Base-by-base conservation (phyloP, 2,329 filamentous ascomycete genomes). In the Beauveria scarabaeidicola region DNA sequence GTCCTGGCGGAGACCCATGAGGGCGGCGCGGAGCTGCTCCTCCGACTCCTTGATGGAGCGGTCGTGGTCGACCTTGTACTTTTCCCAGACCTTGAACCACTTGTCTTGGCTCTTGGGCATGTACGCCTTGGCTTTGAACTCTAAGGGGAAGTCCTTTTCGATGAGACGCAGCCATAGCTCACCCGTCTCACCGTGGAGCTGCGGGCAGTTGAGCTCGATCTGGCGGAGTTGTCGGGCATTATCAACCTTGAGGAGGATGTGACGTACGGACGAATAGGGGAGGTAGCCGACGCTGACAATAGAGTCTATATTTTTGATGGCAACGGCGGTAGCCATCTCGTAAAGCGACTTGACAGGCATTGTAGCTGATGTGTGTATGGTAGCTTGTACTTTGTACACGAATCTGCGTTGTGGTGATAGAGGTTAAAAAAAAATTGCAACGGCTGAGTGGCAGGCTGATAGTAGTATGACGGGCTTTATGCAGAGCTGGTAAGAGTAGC, bases 161-260 rank as follows among this genome's bases (percentile, higher is more conserved):
- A 97, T 94, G 67, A 97, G 82, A 29, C 83, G 81, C 46, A 84
- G 74, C 93, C 93, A 97, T 62, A 93, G 77, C 66, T 91, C 88
- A 21, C 77, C 80, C 43, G 86, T 86, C 59, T 88, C 78, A 41
- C 84, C 84, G 62, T 82, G 78, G 55, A 97, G 80, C 64, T 96
- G 90, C 0, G 91, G 89, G 5, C 87, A 92, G 68, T 86, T 85
- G 54, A 80, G 63, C 74, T 97, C 92, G 61, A 97, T 81, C 60
- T 80, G 69, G 67, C 84, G 86, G 36, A 97, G 83, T 70, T 96
- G 91, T 48, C 81, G 75, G 1, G 91, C 86, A 63, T 81, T 87
- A 58, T 88, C 84, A 59, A 97, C 77, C 60, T 85, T 86, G 55
- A 82, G 68, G 36, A 97, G 83, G 44, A 97, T 82, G 1, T 84